Evolutionary conservation across 2,329 filamentous ascomycete species (phyloP).

Genomic region (Didymella segeticola): DNA sequence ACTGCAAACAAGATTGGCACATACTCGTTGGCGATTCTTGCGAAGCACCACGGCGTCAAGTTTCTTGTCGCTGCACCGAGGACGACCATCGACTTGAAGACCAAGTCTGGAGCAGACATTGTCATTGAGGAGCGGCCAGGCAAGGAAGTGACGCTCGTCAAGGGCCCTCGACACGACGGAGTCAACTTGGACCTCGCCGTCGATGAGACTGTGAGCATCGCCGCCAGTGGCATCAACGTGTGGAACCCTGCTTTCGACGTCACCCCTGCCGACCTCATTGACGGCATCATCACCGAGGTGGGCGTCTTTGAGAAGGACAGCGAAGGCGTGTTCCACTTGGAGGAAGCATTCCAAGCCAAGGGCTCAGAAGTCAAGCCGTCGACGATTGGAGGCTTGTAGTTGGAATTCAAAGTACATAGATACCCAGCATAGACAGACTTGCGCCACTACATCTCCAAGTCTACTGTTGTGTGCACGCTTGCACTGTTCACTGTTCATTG

Average conservation of each 20-base stretch:
- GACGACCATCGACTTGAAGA: conserved; percentile 89
- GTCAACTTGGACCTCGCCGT: conserved; percentile 68
- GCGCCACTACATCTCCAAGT: not conserved
- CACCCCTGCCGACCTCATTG: conserved; percentile 85
- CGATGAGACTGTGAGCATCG: conserved; percentile 78
- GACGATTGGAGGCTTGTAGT: conserved; percentile 42
- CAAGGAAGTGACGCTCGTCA: conserved; percentile 84
- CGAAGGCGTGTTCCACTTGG: conserved; percentile 71
- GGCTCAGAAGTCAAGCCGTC: conserved; percentile 37
- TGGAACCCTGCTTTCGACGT: conserved; percentile 99
- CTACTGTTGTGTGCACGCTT: not conserved
- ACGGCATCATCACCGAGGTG: conserved; percentile 91
- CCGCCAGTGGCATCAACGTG: conserved; percentile 76
- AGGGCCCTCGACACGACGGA: conserved; percentile 72
- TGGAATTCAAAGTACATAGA: conserved; percentile 2
- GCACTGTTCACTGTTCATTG: not conserved
- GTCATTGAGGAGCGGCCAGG: conserved; percentile 86
- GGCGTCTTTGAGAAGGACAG: conserved; percentile 81
- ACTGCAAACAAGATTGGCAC: conserved; percentile 99
- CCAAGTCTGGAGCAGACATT: conserved; percentile 78
- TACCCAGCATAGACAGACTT: conserved; percentile 8
- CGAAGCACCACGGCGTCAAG: conserved; percentile 84
- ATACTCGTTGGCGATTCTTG: conserved; percentile 89
- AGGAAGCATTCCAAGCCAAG: conserved; percentile 48
- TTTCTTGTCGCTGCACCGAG: conserved; percentile 95